phyloP scores from a whole-genome alignment of 2,329 filamentous ascomycete species.

The Chrysoporthe deuterocubensis region DNA sequence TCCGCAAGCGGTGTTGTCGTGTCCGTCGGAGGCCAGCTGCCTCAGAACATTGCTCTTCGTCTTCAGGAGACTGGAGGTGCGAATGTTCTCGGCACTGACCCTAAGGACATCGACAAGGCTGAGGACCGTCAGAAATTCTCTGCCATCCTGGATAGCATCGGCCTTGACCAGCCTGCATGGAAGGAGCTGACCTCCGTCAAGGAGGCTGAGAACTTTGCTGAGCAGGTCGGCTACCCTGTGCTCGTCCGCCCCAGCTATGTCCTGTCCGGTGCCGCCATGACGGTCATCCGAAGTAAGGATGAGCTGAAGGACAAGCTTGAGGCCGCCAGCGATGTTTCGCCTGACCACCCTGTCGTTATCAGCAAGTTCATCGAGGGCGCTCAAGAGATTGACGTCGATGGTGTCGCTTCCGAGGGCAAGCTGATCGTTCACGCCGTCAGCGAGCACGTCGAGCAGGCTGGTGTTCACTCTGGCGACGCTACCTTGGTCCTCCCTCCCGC shows the following conservation, averaged over 20 bases:
- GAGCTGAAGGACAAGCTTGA: conserved; percentile 95
- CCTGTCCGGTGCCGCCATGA: conserved; percentile 97
- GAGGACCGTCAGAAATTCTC: conserved; percentile 99
- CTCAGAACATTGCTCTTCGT: conserved; percentile 95
- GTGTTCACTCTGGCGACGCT: conserved; percentile 97
- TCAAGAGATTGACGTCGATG: conserved; percentile 95
- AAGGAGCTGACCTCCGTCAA: conserved; percentile 91
- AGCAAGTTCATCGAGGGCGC: conserved; percentile 98
- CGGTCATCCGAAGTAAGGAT: conserved; percentile 83
- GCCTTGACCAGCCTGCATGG: conserved; percentile 96
- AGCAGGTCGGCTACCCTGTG: conserved; percentile 88
- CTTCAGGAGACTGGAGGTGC: conserved; percentile 90
- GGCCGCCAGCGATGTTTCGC: conserved; percentile 86
- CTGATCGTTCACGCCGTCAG: conserved; percentile 90
- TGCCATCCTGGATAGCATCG: conserved; percentile 93
- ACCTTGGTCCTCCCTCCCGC: conserved; percentile 89
- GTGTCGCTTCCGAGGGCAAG: conserved; percentile 83
- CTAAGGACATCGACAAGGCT: conserved; percentile 93
- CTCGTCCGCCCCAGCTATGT: conserved; percentile 95
- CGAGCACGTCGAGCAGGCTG: conserved; percentile 95
- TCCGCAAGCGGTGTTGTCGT: conserved; percentile 85
- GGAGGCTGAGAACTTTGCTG: conserved; percentile 85
- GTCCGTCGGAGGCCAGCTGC: conserved; percentile 92
- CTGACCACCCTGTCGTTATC: conserved; percentile 97
- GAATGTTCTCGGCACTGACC: conserved; percentile 89